Evolutionary conservation across 176 grass and related monocot genomes (phyloP), one percentile per base, ranked within the genome.

Genomic region (Eleusine indica): DNA sequence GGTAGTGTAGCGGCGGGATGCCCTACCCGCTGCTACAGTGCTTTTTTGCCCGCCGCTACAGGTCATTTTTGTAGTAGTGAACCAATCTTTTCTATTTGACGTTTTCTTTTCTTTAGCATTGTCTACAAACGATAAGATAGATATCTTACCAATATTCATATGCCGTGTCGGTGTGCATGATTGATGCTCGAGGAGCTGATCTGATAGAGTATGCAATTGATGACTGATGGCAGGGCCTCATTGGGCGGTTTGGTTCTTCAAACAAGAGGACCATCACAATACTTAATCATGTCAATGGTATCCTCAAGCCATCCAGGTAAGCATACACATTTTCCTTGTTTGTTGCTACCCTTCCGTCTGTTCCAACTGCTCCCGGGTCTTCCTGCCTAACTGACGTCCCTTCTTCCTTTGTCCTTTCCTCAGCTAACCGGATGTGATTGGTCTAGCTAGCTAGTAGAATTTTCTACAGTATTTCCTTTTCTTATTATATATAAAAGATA

Each of bases 271-370:
- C 48, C 10, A 80, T 90, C 61, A 90, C 87, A 29, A 91, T 98
- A 90, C 91, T 98, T 54, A 81, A 87, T 6, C 12, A 84, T 77
- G 82, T 93, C 53, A 84, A 66, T 52, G 95, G 96, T 38, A 88
- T 98, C 56, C 44, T 98, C 53, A 98, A 95, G 47, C 96, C 96
- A 38, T 90, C 91, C 35, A 98, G 93, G 96, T 85, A 70, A 39
- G 13, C 57, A 57, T n/a, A 29, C 14, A 71, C 13, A 70, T 43
- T 30, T 37, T 6, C 57, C 19, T 60, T 22, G 57, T 9, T 67
- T 25, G 42, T 39, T 75, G 1, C 48, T 57, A 54, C 22, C 52
- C 42, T 17, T 7, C 16, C 79, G 40, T 68, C 64, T 49, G 69
- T 41, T 69, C 18, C 76, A 78, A 66, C 42, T 66, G 76, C 61